Base-by-base conservation (phyloP, 2,329 filamentous ascomycete species). In the Exserohilum rostratum region DNA sequence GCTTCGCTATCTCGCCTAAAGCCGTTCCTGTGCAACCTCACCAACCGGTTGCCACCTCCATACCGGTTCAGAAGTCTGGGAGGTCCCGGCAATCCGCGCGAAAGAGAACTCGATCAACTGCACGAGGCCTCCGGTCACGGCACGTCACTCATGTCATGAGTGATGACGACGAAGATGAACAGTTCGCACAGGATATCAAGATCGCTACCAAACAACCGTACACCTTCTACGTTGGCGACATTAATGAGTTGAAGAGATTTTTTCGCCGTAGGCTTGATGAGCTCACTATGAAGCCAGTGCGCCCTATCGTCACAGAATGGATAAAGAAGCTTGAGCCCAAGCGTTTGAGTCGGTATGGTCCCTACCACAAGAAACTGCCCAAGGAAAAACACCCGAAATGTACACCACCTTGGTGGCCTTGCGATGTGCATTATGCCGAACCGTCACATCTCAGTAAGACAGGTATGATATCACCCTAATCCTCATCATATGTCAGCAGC, bases 221-320 rank as follows among this genome's bases (percentile, higher is more conserved):
- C 12, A 58, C 57, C 2, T 67, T 74, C 42, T 62, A 66, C 46
- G 64, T 74, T 39, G 68, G 65, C 11, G 64, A 74, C 33, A 33
- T 66, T 7, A 50, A 62, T 0, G 58, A 48, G 0, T 38, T 72
- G 27, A 60, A 58, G 34, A 27, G 42, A n/a, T 73, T 73, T 37
- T 64, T 66, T 17, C 53, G 49, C 1, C 51, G 50, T 12, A 65
- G 70, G 2, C 62, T 73, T 22, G 61, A 64, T 17, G 69, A 72
- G 45, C 61, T 73, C 10, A 73, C 69, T 11, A 67, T 70, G 62
- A 74, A 69, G 48, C 68, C 70, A 0, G 40, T 72, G 18, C 66
- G 69, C 5, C 59, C 63, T 13, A 69, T 74, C 30, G 66, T 68
- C n/a, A 71, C 68, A 2, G 59, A 62, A 6, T 74, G 71, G 71